Evolutionary conservation across 495 filamentous ascomycete genomes (phyloP).

Genomic region (Apiosordaria backusii): DNA sequence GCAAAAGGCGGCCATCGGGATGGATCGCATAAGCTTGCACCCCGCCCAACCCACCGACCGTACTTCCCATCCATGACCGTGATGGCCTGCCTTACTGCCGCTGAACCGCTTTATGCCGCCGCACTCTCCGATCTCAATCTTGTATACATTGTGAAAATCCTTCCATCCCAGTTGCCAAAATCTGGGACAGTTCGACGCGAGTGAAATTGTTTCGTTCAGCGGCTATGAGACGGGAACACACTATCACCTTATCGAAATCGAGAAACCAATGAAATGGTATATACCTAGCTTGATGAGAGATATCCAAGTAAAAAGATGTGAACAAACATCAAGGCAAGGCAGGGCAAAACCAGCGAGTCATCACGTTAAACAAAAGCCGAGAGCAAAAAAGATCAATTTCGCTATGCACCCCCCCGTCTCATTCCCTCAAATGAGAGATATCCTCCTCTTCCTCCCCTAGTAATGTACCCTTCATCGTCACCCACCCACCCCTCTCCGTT

Average conservation of each 20-base stretch:
- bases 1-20: background rate
- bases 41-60: background rate
- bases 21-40: background rate
- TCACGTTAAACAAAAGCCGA: no score
- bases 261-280: no score
- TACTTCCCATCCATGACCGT: no score
- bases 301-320: no score
- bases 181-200: background rate
- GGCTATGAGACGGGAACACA: no score
- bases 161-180: background rate
- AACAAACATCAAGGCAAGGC: no score
- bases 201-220: background rate
- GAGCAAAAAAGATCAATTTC: slow-evolving; percentile 1
- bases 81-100: background rate
- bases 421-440: background rate
- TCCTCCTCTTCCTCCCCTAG: slow-evolving; percentile 1
- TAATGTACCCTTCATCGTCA: background rate
- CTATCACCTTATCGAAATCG: no score
- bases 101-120: background rate
- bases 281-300: no score
- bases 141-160: background rate
- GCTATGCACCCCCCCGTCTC: background rate
- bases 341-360: no score
- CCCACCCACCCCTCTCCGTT: background rate
- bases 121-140: background rate